Evolutionary conservation across 2,329 filamentous ascomycete genomes (phyloP).

Genomic region (Fusarium hostae): DNA sequence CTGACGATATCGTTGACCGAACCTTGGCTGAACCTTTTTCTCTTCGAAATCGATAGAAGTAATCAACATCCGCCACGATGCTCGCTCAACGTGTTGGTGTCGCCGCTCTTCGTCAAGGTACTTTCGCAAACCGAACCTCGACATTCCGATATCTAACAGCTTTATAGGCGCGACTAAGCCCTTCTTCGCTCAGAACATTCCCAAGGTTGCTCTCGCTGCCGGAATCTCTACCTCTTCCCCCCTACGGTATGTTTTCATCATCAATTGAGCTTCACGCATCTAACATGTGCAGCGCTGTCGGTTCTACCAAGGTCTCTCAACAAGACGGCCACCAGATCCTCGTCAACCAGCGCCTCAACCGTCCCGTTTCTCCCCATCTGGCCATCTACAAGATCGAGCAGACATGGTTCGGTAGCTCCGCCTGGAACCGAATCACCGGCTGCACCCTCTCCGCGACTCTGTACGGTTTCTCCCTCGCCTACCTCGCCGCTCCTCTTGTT

Average conservation of each 20-base stretch:
- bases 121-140: conserved; percentile 33
- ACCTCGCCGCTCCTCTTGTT: conserved; percentile 81
- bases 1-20: conserved; percentile 37
- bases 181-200: conserved; percentile 60
- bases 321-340: conserved; percentile 73
- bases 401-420: conserved; percentile 80
- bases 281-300: conserved; percentile 36
- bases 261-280: neutral
- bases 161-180: conserved; percentile 55
- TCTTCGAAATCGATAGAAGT: conserved; percentile 7
- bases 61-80: conserved; percentile 54
- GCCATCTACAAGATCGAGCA: conserved; percentile 87
- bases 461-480: conserved; percentile 83
- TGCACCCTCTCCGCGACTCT: conserved; percentile 75
- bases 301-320: conserved; percentile 67
- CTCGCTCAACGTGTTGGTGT: conserved; percentile 67
- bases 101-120: conserved; percentile 69
- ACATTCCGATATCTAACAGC: conserved; percentile 9
- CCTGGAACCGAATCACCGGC: conserved; percentile 87
- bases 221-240: conserved; percentile 56
- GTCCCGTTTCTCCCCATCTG: conserved; percentile 87
- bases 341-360: conserved; percentile 80
- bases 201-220: conserved; percentile 58
- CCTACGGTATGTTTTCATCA: conserved; percentile 54
- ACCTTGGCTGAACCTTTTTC: conserved; percentile 15